Base-by-base conservation (phyloP, 2,329 filamentous ascomycete genomes). In the Diaporthe ilicicola region DNA sequence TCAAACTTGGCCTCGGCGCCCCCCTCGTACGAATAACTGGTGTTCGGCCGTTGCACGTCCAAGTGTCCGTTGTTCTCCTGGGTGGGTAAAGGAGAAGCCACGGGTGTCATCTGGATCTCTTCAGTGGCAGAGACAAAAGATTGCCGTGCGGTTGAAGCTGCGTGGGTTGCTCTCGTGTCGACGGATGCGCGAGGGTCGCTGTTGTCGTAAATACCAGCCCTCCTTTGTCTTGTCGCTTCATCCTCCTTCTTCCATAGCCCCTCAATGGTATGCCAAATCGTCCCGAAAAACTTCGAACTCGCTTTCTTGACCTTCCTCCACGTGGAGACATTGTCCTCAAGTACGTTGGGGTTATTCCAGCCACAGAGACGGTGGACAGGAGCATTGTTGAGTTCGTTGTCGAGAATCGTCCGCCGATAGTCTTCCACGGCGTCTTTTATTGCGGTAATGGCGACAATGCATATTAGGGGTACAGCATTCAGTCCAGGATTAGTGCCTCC, bases 391-490 rank as follows among this genome's bases (percentile, higher is more conserved):
- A 99, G 87, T 77, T 97, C 93, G 74, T 92, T 97, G 79, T 99
- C 96, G 53, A 98, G 90, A 51, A 94, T 86, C 0, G 95, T 98
- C 82, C 96, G 89, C 76, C 96, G 89, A 85, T 94, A 98, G 83
- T 99, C 96, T 82, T 99, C 96, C 74, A 98, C 92, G 22, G 91
- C 96, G 80, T 99, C 96, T 82, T 98, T 99, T 81, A 98, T 89
- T 34, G 94, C 91, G 2, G 96, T 99, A 67, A 98, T 89, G 72
- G 89, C 83, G 67, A 99, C 87, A 81, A 99, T 98, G 77, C 97
- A 92, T 75, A 99, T 98, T 74, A 99, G 85, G 67, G 96, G 96
- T 27, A 96, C 94, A 6, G 95, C 91, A 78, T 94, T 95, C 51
- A 99, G 86, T 50, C 93, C 96, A 22, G 96, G 95, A 78, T 98